phyloP scores from a whole-genome alignment of 108 stramenopile species.

The Discostella stelligeroides region DNA sequence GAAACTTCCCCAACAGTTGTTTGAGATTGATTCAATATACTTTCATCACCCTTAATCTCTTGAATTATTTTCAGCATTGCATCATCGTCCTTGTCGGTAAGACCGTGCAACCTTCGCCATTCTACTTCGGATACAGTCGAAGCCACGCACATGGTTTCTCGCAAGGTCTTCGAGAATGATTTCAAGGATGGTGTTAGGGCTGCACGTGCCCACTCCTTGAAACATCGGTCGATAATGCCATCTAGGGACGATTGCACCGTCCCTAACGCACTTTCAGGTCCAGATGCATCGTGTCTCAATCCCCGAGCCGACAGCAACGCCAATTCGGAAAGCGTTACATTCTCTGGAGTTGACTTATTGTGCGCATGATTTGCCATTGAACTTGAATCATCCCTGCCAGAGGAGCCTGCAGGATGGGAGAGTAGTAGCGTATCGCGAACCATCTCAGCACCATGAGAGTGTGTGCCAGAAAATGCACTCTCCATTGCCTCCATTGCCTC shows the following conservation, averaged over 20 bases:
- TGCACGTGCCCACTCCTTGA: conserved; percentile 74
- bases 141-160: conserved; percentile 51
- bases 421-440: conserved; percentile 81
- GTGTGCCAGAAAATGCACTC: conserved; percentile 87
- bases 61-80: conserved; percentile 30
- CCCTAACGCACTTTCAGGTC: conserved; percentile 81
- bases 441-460: conserved; percentile 89
- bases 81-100: conserved; percentile 45
- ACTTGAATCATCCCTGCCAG: conserved; percentile 12
- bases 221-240: conserved; percentile 69
- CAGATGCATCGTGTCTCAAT: conserved; percentile 71
- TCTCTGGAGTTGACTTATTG: conserved; percentile 48
- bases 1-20: conserved; percentile 69
- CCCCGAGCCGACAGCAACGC: conserved; percentile 83
- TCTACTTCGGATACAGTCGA: conserved; percentile 65
- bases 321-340: conserved; percentile 85
- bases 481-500: conserved; percentile 92
- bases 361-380: conserved; percentile 13
- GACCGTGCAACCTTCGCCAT: conserved; percentile 57
- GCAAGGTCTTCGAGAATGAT: conserved; percentile 39
- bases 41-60: conserved; percentile 20
- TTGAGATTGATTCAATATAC: conserved; percentile 8
- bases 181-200: conserved; percentile 47
- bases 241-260: conserved; percentile 82
- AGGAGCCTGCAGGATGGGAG: conserved; percentile 30